These are phyloP conservation scores for Leccinum longicurvipes DNA, from an alignment of 768 basidiomycete genomes.

Conservation along the genomic window DNA sequence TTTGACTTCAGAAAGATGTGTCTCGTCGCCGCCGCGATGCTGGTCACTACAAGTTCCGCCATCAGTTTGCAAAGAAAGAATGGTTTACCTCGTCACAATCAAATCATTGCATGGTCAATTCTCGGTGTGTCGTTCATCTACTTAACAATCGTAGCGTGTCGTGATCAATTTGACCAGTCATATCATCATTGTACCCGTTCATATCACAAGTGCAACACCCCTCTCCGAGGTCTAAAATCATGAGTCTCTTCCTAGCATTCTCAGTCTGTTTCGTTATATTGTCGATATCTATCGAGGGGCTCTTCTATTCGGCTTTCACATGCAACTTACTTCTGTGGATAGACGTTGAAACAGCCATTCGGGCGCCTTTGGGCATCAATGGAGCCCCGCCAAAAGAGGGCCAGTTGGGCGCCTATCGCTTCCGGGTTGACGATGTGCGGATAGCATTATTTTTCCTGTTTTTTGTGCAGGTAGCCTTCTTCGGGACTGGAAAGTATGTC, in stretches of 20 bases:
- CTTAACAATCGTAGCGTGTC: background rate
- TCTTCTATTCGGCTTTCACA: constrained; percentile 74
- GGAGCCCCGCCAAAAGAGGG: constrained; percentile 1
- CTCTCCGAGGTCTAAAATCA: constrained; percentile 47
- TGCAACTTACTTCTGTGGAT: constrained; percentile 65
- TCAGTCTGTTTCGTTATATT: constrained; percentile 74
- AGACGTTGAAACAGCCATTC: constrained; percentile 47
- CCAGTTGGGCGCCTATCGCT: constrained; percentile 33
- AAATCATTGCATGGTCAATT: constrained; percentile 60
- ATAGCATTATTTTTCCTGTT: constrained; percentile 81
- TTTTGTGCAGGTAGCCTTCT: constrained; percentile 85
- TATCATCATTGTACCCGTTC: constrained; percentile 53
- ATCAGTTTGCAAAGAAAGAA: constrained; percentile 57
- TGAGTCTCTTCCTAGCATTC: constrained; percentile 68
- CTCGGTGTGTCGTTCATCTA: constrained; percentile 46
- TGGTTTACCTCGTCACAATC: constrained; percentile 62
- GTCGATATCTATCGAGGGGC: constrained; percentile 77
- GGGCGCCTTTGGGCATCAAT: constrained; percentile 1
- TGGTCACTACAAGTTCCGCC: constrained; percentile 57
- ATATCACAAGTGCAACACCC: constrained; percentile 33
- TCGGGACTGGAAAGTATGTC: constrained; percentile 79
- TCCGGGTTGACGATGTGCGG: constrained; percentile 60
- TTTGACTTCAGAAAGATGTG: constrained; percentile 32
- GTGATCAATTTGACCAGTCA: constrained; percentile 39
- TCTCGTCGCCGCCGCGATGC: constrained; percentile 46